Evolutionary conservation across 352 stramenopile species (phyloP), one percentile per base, ranked within the genome.

Genomic region (Phytophthora aleatoria): DNA sequence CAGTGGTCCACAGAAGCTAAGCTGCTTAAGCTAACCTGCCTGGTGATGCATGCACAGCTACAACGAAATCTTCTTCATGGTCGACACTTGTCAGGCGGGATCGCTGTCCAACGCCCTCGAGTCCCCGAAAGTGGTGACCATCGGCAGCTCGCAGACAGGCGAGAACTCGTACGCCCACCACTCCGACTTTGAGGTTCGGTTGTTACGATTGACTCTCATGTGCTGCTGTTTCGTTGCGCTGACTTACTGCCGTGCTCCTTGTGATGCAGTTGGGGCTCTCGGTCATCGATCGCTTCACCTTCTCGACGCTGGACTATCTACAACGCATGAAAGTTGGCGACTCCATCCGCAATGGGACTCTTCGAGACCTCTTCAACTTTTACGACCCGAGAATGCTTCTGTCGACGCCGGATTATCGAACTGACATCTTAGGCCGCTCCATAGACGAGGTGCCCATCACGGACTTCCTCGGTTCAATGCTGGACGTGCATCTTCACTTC

Each of bases 31-130:
- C 31, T 52, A 39, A 64, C 36, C 35, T 36, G 16, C 9, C 24
- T 54, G 31, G 44, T 1, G 6, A 31, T 33, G n/a, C 35, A 3
- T 31, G 20, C 35, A 26, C 55, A 93, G 87, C 44, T 99, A 97
- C 77, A 91, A 97, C 35, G 83, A 98, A 66, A 92, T 99, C 20
- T 95, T 99, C 50, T 98, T 98, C 67, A 97, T 98, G 73, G 93
- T 98, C n/a, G 96, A 99, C 84, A 99, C 96, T 6, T 99, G 96
- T 71, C 96, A 99, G 73, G 96, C 96, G 4, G 96, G 95, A 36
- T 98, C 95, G 45, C 79, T 99, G 30, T 87, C 84, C 35, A 95
- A 95, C 47, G 74, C 89, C 6, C 81, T 96, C 43, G 76, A 81
- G 43, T 94, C 87, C 2, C 89, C 90, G 0, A 98, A 98, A 64